Conservation (phyloP, 805 yeast species). For the Spathaspora hagerdaliae region DNA sequence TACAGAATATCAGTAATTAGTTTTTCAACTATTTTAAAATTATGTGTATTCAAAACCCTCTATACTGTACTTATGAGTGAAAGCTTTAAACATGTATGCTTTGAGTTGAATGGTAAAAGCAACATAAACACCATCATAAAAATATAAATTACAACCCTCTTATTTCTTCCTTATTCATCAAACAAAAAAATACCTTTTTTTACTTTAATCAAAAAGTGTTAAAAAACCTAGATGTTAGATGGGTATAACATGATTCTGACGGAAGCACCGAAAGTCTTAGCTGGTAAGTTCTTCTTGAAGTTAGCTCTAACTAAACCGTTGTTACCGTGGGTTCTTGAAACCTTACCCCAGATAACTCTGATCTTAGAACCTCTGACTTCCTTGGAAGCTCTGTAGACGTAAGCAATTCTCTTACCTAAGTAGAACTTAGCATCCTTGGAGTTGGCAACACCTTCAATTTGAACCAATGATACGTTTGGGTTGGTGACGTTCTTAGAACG, state of each 20-base stretch:
- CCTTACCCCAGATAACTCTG: conserved; percentile 99
- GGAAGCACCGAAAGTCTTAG: conserved; percentile 99
- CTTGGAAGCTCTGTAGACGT: conserved; percentile 98
- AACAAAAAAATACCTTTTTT: background rate
- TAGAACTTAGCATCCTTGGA: conserved; percentile 97
- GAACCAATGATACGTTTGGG: conserved; percentile 96
- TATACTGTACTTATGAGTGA: background rate
- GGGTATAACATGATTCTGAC: conserved; percentile 99
- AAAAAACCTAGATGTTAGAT: conserved; percentile 83
- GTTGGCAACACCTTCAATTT: conserved; percentile 92
- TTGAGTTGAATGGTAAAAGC: conserved; percentile 2
- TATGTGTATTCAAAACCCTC: conserved; percentile 4
- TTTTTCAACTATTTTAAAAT: conserved; percentile 2
- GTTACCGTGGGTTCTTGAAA: conserved; percentile 98
- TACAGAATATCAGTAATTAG: background rate
- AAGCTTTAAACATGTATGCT: conserved; percentile 1
- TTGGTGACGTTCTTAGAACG: conserved; percentile 97
- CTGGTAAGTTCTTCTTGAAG: conserved; percentile 98
- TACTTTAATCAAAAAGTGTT: background rate
- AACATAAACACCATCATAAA: conserved; percentile 1
- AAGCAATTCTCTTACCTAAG: conserved; percentile 99
- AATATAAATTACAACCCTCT: conserved; percentile 2
- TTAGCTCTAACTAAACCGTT: conserved; percentile 97
- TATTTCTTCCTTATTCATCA: background rate
- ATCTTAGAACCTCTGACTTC: conserved; percentile 98